Evolutionary conservation across 306 rosid species (phyloP), one percentile per base, ranked within the genome.

Genomic region (Crataegus laevigata): DNA sequence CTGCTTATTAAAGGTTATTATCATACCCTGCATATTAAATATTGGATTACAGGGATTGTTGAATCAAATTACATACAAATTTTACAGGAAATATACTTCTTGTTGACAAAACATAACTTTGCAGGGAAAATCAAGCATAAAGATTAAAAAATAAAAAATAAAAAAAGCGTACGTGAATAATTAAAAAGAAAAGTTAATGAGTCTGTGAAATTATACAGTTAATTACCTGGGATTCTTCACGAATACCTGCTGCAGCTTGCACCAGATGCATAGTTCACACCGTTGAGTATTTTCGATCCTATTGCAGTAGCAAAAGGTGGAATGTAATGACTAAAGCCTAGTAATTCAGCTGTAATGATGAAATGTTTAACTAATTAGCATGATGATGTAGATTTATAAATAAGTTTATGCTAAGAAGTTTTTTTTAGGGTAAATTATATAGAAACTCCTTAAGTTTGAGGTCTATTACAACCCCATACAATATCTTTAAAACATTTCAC

Each of bases 321-420:
- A 47, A 91, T 91, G 40, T 32, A 84, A n/a, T n/a, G 3, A 3
- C 72, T 71, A 19, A 89, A 91, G 26, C 97, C 96, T 76, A 93
- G 63, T 50, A 78, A 76, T 59, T 88, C 75, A 77, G 88, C 93
- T 93, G 89, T 21, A 74, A 70, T 19, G 11, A 50, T 3, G 32
- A 28, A 26, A 26, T 60, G 8, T 25, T 59, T 14, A 59, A 24
- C 65, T 25, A 9, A 12, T 59, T 59, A 60, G 45, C 45, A 40
- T 40, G 45, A 11, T 40, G 45, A 40, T 40, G 45, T 40, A 11
- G 45, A 40, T 40, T 40, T 40, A 40, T 40, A 40, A 10, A 40
- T 11, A 36, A 57, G 62, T 22, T 22, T 1, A 51, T 0, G 57
- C n/a, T 17, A 18, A 57, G 62, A 57, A 40, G 45, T 2, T 40